These are phyloP conservation scores for Clavaria fumosa DNA, from an alignment of 768 basidiomycete species.

Conservation along the genomic window DNA sequence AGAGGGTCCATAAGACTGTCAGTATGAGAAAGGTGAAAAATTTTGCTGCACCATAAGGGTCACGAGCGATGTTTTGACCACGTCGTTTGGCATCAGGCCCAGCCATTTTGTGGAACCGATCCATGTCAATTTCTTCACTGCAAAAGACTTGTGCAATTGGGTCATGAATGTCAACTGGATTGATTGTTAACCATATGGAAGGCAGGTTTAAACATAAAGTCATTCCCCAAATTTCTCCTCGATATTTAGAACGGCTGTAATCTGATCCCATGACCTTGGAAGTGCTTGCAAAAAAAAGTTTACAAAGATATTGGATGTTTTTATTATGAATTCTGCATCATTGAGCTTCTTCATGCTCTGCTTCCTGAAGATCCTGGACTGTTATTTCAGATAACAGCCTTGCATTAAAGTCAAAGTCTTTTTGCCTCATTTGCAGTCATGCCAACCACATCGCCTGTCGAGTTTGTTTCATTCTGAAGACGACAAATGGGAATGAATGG, in stretches of 20 bases:
- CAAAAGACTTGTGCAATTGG: constrained; percentile 22
- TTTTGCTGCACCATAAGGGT: constrained; percentile 15
- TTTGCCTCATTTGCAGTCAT: not conserved
- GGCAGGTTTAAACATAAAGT: constrained; percentile 12
- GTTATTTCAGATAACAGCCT: not conserved
- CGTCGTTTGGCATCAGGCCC: constrained; percentile 13
- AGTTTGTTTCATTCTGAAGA: constrained; percentile 2
- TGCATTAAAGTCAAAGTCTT: not conserved
- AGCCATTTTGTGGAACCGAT: constrained; percentile 12
- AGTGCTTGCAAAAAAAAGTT: not conserved
- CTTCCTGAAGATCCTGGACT: not conserved
- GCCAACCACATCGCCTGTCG: not conserved
- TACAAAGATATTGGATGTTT: not conserved
- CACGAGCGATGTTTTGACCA: constrained; percentile 10
- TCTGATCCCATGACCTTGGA: constrained; percentile 2
- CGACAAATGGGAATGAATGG: constrained; percentile 1
- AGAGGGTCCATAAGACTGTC: constrained; percentile 12
- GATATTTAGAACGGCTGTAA: not conserved
- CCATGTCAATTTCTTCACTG: constrained; percentile 22
- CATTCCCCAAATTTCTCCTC: not conserved
- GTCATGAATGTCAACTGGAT: constrained; percentile 17
- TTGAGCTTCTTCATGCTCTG: not conserved
- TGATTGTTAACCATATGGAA: constrained; percentile 21
- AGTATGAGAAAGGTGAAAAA: constrained; percentile 15
- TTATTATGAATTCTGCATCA: not conserved